A percentile compares a stretch with the other conserved stretches of the same genome.
phyloP scores from a whole-genome alignment of 164 flowering plant species.

The Annona cherimola region DNA sequence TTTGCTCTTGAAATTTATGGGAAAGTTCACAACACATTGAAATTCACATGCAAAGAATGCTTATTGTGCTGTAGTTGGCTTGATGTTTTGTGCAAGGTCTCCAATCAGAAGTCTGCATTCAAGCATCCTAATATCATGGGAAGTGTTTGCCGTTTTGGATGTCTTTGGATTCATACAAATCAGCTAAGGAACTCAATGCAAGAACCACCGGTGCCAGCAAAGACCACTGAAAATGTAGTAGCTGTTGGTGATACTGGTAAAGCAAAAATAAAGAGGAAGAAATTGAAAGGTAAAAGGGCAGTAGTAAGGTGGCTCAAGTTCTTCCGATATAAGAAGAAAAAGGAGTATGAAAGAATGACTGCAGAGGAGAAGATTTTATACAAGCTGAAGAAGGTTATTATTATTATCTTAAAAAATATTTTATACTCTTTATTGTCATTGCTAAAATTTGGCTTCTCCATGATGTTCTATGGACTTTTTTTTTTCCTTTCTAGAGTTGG shows the following conservation, averaged over 20 bases:
- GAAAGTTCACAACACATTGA: not conserved
- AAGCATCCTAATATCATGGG: conserved; percentile 9
- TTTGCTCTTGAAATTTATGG: not conserved
- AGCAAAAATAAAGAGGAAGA: conserved; percentile 59
- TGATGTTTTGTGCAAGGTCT: conserved; percentile 43
- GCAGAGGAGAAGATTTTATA: conserved; percentile 74
- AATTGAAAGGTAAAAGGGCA: conserved; percentile 89
- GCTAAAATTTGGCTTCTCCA: not conserved
- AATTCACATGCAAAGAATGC: conserved; percentile 3
- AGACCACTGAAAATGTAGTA: conserved; percentile 12
- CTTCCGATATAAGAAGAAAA: conserved; percentile 90
- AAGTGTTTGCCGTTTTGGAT: conserved; percentile 10
- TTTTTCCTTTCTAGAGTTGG: not conserved
- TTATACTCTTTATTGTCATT: not conserved
- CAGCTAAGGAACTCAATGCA: conserved; percentile 17
- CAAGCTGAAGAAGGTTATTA: conserved; percentile 72
- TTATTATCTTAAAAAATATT: not conserved
- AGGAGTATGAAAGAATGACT: conserved; percentile 84
- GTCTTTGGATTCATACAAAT: conserved; percentile 35
- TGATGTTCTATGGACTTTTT: not conserved
- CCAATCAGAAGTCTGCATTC: conserved; percentile 14
- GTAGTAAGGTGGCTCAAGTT: conserved; percentile 90
- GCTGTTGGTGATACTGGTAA: conserved; percentile 20
- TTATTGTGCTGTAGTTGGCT: conserved; percentile 24
- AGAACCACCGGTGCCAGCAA: conserved; percentile 16